phyloP scores from a whole-genome alignment of 2,329 filamentous ascomycete species.

The Leptographium radiaticola region DNA sequence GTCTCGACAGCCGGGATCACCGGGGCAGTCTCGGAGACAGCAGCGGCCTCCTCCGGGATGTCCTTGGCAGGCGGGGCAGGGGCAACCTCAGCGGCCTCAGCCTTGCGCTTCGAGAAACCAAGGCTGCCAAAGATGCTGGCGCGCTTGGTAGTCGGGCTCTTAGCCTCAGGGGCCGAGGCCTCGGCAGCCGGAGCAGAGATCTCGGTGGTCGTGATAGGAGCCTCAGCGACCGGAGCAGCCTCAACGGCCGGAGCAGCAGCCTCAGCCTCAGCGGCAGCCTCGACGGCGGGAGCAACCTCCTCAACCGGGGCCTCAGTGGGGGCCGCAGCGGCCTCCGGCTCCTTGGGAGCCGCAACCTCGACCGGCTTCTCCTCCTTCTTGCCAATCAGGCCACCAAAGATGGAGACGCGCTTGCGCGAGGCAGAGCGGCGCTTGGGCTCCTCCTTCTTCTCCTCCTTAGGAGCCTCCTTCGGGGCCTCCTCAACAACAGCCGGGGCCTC shows the following conservation, averaged over 20 bases:
- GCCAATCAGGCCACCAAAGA: slow-evolving; percentile 45
- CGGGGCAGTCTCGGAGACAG: slow-evolving; percentile 38
- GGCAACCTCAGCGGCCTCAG: slow-evolving; percentile 31
- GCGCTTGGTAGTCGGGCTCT: slow-evolving; percentile 33
- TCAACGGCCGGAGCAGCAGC: slow-evolving; percentile 17
- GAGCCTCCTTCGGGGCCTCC: slow-evolving; percentile 19
- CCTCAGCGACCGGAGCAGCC: slow-evolving; percentile 18
- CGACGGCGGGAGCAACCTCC: slow-evolving; percentile 7
- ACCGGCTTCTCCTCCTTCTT: slow-evolving; percentile 34
- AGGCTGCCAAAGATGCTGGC: slow-evolving; percentile 43
- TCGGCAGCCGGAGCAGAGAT: slow-evolving; percentile 8
- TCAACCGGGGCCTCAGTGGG: slow-evolving; percentile 21
- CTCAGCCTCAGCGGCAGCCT: slow-evolving; percentile 23
- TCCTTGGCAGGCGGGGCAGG: slow-evolving; percentile 31
- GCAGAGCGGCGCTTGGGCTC: slow-evolving; percentile 49
- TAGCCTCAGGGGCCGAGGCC: slow-evolving; percentile 21
- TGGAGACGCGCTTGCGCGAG: slow-evolving; percentile 52
- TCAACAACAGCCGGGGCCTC: slow-evolving; percentile 16
- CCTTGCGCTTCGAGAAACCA: slow-evolving; percentile 44
- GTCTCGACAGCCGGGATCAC: slow-evolving; percentile 48
- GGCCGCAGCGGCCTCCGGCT: slow-evolving; percentile 14
- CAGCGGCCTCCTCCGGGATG: slow-evolving; percentile 22
- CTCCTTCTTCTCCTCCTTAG: slow-evolving; percentile 32
- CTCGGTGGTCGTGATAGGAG: slow-evolving; percentile 21
- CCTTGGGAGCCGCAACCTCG: slow-evolving; percentile 26